Evolutionary conservation across 2,329 filamentous ascomycete species (phyloP).

Genomic region (Penicillium thymicola): DNA sequence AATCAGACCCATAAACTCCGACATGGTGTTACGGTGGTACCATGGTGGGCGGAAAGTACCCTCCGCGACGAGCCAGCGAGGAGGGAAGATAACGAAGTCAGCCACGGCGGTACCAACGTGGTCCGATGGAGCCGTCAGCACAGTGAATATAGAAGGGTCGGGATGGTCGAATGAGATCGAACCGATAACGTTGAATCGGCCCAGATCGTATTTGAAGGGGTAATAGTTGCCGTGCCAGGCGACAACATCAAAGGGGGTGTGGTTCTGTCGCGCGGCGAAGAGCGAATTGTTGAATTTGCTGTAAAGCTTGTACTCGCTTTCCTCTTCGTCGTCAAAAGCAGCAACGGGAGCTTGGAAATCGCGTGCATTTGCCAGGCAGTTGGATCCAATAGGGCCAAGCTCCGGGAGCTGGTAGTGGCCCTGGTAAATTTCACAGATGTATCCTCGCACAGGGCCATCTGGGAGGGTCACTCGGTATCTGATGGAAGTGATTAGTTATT

Average conservation of each 20-base stretch:
- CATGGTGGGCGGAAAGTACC: slow-evolving; percentile 60
- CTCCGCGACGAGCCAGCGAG: slow-evolving; percentile 61
- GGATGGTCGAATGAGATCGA: slow-evolving; percentile 73
- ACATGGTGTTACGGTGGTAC: slow-evolving; percentile 65
- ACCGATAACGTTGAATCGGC: slow-evolving; percentile 71
- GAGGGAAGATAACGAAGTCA: slow-evolving; percentile 64
- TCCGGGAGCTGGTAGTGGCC: slow-evolving; percentile 70
- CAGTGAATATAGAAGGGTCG: slow-evolving; percentile 73
- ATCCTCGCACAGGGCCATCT: slow-evolving; percentile 63
- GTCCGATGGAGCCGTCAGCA: slow-evolving; percentile 57
- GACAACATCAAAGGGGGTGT: slow-evolving; percentile 75
- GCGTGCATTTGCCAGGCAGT: slow-evolving; percentile 68
- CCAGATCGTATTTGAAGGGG: slow-evolving; percentile 78
- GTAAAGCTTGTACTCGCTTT: slow-evolving; percentile 54
- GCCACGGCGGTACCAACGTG: slow-evolving; percentile 61
- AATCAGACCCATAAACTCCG: slow-evolving; percentile 65
- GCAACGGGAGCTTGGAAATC: slow-evolving; percentile 75
- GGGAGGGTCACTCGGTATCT: slow-evolving; percentile 66
- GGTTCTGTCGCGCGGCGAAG: slow-evolving; percentile 63
- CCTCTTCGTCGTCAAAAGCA: slow-evolving; percentile 60
- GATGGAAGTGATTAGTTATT: neutral
- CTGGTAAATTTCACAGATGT: slow-evolving; percentile 71
- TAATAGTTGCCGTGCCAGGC: slow-evolving; percentile 79
- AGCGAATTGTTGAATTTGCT: slow-evolving; percentile 67
- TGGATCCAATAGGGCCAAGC: slow-evolving; percentile 69